Conservation (phyloP, 257 asterid species). For the Lavandula angustifolia region DNA sequence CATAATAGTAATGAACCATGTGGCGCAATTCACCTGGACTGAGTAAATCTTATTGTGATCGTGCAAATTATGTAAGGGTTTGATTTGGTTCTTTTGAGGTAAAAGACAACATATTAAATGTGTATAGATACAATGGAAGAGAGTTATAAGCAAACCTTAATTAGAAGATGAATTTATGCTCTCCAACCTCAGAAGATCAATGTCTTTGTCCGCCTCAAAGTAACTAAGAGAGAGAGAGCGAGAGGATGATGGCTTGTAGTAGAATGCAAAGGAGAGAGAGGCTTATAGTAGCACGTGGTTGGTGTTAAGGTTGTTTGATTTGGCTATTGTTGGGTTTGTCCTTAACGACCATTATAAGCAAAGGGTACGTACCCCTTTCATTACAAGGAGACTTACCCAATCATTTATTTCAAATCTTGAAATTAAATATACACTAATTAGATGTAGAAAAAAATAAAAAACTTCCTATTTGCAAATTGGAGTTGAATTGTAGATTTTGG, state of each 20-base stretch:
- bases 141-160: not conserved
- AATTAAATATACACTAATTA: not conserved
- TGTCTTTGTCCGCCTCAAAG: too few relatives aligned
- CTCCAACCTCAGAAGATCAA: not conserved
- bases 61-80: not conserved
- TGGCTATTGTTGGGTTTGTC: constrained; percentile 28
- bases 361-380: constrained; percentile 21
- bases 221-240: constrained; percentile 25
- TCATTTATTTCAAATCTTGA: constrained; percentile 25
- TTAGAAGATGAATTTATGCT: not conserved
- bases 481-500: constrained; percentile 19
- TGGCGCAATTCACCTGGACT: not conserved
- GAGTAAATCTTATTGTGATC: constrained; percentile 6
- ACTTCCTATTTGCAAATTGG: not conserved
- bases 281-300: constrained; percentile 29
- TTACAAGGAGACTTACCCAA: not conserved
- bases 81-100: not conserved
- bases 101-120: constrained; percentile 9
- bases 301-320: constrained; percentile 33
- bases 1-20: constrained; percentile 13
- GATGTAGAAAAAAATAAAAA: constrained; percentile 6
- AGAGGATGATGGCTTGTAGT: constrained; percentile 38
- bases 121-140: not conserved
- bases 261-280: constrained; percentile 33
- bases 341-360: constrained; percentile 44